Percentiles rank a stretch among this genome's conserved stretches.
Conservation (phyloP, 2,329 filamentous ascomycete genomes). For the Diaporthe velutina region DNA sequence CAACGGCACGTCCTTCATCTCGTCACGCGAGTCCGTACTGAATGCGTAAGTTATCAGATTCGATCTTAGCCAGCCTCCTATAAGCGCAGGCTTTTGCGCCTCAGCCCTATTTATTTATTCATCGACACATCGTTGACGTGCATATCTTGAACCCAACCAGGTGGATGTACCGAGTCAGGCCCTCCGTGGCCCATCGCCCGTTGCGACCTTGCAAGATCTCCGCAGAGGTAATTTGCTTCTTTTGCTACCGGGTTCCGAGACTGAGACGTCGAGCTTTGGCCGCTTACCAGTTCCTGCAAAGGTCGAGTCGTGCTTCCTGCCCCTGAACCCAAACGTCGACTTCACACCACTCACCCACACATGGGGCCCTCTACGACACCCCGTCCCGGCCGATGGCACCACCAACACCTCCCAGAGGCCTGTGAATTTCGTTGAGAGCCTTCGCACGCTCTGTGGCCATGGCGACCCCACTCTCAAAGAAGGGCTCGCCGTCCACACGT, state of each 20-base stretch:
- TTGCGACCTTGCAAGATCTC: conserved; percentile 30
- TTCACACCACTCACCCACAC: conserved; percentile 43
- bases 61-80: neutral
- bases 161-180: conserved; percentile 50
- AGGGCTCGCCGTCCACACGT: conserved; percentile 63
- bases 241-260: neutral
- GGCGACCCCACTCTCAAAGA: conserved; percentile 64
- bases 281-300: conserved; percentile 35
- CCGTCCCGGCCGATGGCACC: neutral
- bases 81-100: neutral
- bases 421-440: conserved; percentile 56
- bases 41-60: conserved; percentile 39
- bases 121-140: conserved; percentile 22
- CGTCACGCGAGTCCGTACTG: conserved; percentile 42
- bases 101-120: conserved; percentile 12
- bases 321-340: conserved; percentile 40
- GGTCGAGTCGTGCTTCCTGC: conserved; percentile 42
- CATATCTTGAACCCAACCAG: conserved; percentile 23
- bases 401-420: neutral
- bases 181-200: conserved; percentile 45
- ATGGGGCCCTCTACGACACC: conserved; percentile 40
- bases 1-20: conserved; percentile 47
- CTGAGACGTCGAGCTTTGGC: neutral
- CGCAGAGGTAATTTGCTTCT: conserved; percentile 36
- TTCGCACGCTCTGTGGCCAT: conserved; percentile 62